Conservation (phyloP, 23 red algal species). For the Chondrus crispus region DNA sequence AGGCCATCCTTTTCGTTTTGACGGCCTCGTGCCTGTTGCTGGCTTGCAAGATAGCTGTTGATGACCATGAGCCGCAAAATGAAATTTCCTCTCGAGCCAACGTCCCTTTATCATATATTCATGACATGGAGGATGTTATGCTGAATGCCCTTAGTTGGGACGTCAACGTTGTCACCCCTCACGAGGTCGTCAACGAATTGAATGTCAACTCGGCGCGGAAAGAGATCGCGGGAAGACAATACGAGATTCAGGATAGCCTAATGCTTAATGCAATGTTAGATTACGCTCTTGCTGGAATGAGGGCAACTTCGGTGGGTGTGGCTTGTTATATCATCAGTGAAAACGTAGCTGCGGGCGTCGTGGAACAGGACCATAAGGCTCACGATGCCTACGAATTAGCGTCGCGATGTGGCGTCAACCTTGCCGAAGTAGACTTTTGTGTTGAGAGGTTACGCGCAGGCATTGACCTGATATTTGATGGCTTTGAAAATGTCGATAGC, state of each 20-base stretch:
- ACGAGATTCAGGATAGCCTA: neutral
- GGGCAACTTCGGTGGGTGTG: conserved; percentile 37
- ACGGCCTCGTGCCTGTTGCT: conserved; percentile 42
- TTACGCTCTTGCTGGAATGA: neutral
- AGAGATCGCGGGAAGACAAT: neutral
- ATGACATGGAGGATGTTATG: conserved; percentile 6
- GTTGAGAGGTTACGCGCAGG: neutral
- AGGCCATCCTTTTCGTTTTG: conserved; percentile 1
- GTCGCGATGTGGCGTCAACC: neutral
- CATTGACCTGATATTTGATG: no score
- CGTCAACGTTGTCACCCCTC: conserved; percentile 31
- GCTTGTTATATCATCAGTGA: conserved; percentile 1
- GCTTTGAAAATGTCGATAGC: no score
- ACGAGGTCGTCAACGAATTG: conserved; percentile 3
- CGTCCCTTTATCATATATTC: neutral
- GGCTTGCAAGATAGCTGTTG: conserved; percentile 23
- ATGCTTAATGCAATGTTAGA: conserved; percentile 19
- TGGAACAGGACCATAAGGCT: no score
- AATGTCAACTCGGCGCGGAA: neutral
- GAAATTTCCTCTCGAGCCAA: neutral
- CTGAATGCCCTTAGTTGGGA: conserved; percentile 25
- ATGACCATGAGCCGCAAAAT: neutral
- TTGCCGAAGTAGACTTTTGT: conserved; percentile 28
- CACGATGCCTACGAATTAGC: neutral
- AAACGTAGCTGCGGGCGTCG: neutral